A percentile compares a stretch with the other conserved stretches of the same genome.
Conservation (phyloP, 225 moss, liverwort and hornwort species). For the Climacium dendroides region DNA sequence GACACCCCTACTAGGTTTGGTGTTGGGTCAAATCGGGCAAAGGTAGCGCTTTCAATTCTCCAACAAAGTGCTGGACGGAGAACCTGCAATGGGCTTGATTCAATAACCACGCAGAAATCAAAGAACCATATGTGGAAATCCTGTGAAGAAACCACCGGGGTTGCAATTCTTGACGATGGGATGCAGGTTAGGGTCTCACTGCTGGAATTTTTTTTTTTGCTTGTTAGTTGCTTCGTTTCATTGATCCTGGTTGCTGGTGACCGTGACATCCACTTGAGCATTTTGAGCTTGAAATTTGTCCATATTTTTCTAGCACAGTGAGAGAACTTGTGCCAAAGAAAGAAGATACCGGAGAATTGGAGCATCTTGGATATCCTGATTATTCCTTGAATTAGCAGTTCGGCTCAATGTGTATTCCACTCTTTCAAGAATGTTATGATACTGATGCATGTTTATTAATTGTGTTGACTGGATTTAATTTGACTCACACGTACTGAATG, state of each 20-base stretch:
- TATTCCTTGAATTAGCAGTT: neutral
- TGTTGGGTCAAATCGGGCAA: conserved; percentile 61
- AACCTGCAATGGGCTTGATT: neutral
- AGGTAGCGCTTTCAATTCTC: conserved; percentile 43
- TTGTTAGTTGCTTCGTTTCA: neutral
- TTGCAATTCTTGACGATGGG: conserved; percentile 93
- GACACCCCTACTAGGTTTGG: conserved; percentile 57
- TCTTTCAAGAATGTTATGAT: neutral
- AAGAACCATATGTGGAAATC: neutral
- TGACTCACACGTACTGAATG: neutral
- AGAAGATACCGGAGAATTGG: neutral
- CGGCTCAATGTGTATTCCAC: neutral
- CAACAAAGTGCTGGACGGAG: conserved; percentile 18
- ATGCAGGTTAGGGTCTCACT: conserved; percentile 61
- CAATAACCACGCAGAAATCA: neutral
- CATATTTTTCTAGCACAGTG: neutral
- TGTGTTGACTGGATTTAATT: neutral
- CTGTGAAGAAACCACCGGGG: conserved; percentile 21
- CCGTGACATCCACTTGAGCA: neutral
- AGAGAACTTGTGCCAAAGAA: neutral
- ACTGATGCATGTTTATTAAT: neutral
- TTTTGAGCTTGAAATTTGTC: neutral
- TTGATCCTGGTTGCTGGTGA: neutral
- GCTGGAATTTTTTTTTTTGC: neutral
- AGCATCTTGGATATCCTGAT: neutral